phyloP scores from a whole-genome alignment of 1,284 basidiomycete genomes.

The Cyathus olla region DNA sequence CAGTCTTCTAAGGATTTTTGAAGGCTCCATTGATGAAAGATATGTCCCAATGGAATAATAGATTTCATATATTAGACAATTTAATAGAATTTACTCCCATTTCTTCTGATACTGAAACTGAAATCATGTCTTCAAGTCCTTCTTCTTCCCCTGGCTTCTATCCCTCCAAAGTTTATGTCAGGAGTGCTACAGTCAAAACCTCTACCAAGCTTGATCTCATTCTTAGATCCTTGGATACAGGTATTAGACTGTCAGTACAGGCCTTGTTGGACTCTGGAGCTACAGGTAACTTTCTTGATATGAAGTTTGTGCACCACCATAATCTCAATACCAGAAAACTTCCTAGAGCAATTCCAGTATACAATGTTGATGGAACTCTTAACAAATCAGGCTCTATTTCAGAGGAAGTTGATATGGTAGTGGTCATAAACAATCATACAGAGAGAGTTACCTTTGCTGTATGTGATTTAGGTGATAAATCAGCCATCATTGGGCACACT shows the following conservation, averaged over 20 bases:
- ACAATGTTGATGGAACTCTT: constrained; percentile 29
- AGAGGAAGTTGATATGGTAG: constrained; percentile 12
- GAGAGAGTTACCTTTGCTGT: constrained; percentile 27
- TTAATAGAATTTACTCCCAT: too few species aligned
- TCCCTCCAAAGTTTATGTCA: background rate
- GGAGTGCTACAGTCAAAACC: background rate
- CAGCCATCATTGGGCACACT: constrained; percentile 30
- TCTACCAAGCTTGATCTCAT: background rate
- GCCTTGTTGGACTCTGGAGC: constrained; percentile 19
- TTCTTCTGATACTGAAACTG: background rate
- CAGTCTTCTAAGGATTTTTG: background rate
- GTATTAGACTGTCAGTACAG: background rate
- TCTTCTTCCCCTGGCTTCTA: background rate
- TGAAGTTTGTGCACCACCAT: constrained; percentile 13
- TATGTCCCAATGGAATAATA: too few species aligned
- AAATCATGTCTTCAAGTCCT: background rate
- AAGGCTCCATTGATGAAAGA: background rate
- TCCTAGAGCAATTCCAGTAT: constrained; percentile 22
- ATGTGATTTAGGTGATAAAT: constrained; percentile 25
- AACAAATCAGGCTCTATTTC: constrained; percentile 26
- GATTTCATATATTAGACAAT: too few species aligned
- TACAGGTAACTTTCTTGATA: constrained; percentile 20
- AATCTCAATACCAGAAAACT: constrained; percentile 10
- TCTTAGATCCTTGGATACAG: constrained; percentile 16
- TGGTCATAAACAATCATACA: constrained; percentile 18